Evolutionary conservation across 805 yeast species (phyloP), one percentile per base, ranked within the genome.

Genomic region (Kuraishia hungarica): DNA sequence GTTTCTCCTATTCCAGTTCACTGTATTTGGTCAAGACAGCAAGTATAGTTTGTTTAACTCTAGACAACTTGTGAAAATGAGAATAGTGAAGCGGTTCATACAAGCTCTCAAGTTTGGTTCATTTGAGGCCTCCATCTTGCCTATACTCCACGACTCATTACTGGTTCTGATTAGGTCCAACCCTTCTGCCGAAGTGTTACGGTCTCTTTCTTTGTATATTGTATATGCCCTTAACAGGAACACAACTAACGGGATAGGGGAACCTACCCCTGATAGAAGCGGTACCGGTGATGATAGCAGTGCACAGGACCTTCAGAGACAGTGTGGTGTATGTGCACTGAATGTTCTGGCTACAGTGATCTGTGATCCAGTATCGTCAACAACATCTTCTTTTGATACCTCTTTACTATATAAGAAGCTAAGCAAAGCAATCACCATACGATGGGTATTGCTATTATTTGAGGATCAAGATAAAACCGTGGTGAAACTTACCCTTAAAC

Each of bases 371-470:
- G 43, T 56, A 2, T 54, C 58, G 1, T 53, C 55, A 8, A 23
- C 56, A 8, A 54, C 52, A 28, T 35, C 43, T 7, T 26, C 57
- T 2, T 26, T 50, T 48, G 51, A 53, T 58, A 61, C 19, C 59
- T 55, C 46, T 55, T 55, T 51, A 56, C 68, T 65, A 50, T 68
- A 72, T 65, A 79, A 67, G 64, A 77, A 67, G 61, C 76, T 68
- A 61, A 78, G 75, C 1, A 76, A 83, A 51, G 72, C 85, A 0
- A 73, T 88, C 1, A 79, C 89, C 1, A 74, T 84, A 5, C 86
- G 85, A 62, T 84, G 92, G 87, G 70, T 80, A 2, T 62, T 87
- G 10, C 68, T 87, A 11, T 64, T 87, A 15, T 63, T 87, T 13
- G 68, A 79, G 53, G 73, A 73, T 56, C 60, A 63, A 6, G 62